Evolutionary conservation across 805 yeast genomes (phyloP), one percentile per base, ranked within the genome.

Genomic region (Pichia exigua): DNA sequence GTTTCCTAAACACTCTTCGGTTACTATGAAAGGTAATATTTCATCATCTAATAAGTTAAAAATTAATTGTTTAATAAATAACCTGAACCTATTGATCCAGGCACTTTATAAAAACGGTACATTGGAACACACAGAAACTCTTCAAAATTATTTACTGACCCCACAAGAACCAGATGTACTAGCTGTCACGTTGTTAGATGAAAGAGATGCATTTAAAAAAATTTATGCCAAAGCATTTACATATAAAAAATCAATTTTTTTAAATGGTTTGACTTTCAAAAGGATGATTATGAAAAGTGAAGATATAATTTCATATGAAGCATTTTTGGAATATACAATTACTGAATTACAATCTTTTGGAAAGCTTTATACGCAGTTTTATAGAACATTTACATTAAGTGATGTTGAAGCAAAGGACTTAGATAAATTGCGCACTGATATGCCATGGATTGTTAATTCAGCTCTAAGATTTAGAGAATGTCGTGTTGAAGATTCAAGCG

Each of bases 31-130:
- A 20, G 59, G 59, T 2, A 65, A 62, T 40, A 52, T 64, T 9
- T 54, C 58, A 61, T 62, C 60, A 47, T 61, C 62, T 1, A 73
- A 72, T 54, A 81, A 81, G 56, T 60, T 73, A 43, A 71, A 73
- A 45, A 57, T 77, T 38, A 81, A 81, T 56, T 69, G 76, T 35
- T 64, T 78, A 38, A 62, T 81, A 21, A 72, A 74, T 39, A 66
- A 70, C 38, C 55, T 83, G 38, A 83, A 83, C 56, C 56, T 74
- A 9, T 67, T 82, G 38, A 60, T 85, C 15, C 65, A 72, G 20
- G 62, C 72, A n/a, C 54, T 82, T 4, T 53, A 67, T 8, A 49
- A 24, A 38, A 56, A 51, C 35, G 57, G 57, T 28, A 46, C 56
- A 15, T 41, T 56, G 7, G 40, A 47, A 10, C 41, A 48, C 17